These are phyloP conservation scores for Acephala macrosclerotiorum DNA, from an alignment of 2,329 filamentous ascomycete genomes.

Conservation along the genomic window DNA sequence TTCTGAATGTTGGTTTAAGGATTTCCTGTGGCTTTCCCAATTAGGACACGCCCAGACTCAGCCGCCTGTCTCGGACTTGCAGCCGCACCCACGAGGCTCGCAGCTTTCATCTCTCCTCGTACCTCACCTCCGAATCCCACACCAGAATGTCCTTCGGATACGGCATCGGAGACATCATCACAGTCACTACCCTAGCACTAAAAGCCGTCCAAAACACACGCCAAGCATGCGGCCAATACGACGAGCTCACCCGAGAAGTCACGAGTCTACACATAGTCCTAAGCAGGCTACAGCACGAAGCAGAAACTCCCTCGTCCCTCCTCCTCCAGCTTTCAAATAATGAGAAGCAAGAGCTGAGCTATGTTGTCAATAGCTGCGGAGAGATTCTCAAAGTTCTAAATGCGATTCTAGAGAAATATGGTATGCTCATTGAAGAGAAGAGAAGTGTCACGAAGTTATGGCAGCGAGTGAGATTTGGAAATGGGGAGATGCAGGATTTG, in stretches of 20 bases:
- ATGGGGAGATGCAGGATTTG: slow-evolving; percentile 30
- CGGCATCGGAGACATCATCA: slow-evolving; percentile 22
- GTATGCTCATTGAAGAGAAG: slow-evolving; percentile 24
- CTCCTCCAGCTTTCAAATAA: slow-evolving; percentile 48
- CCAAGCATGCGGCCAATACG: slow-evolving; percentile 54
- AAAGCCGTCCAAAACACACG: slow-evolving; percentile 40
- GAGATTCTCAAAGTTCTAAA: slow-evolving; percentile 24
- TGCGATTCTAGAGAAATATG: slow-evolving; percentile 28
- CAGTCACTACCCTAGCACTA: slow-evolving; percentile 22
- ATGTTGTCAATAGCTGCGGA: slow-evolving; percentile 17
- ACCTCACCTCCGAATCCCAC: too few relatives aligned
- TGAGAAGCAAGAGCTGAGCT: slow-evolving; percentile 21
- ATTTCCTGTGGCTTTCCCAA: too few relatives aligned
- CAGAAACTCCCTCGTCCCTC: slow-evolving; percentile 59
- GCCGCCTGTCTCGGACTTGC: too few relatives aligned
- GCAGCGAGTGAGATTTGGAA: slow-evolving; percentile 28
- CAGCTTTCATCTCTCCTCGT: too few relatives aligned
- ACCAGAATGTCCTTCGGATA: slow-evolving; percentile 29
- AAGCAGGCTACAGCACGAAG: slow-evolving; percentile 61
- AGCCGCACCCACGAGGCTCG: too few relatives aligned
- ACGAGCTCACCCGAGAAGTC: slow-evolving; percentile 55
- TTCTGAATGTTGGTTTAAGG: too few relatives aligned
- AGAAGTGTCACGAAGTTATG: slow-evolving; percentile 24
- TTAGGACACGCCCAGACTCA: too few relatives aligned
- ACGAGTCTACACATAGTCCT: slow-evolving; percentile 60